Conservation (phyloP, 2,329 filamentous ascomycete genomes). For the Chalaropsis thielavioides region DNA sequence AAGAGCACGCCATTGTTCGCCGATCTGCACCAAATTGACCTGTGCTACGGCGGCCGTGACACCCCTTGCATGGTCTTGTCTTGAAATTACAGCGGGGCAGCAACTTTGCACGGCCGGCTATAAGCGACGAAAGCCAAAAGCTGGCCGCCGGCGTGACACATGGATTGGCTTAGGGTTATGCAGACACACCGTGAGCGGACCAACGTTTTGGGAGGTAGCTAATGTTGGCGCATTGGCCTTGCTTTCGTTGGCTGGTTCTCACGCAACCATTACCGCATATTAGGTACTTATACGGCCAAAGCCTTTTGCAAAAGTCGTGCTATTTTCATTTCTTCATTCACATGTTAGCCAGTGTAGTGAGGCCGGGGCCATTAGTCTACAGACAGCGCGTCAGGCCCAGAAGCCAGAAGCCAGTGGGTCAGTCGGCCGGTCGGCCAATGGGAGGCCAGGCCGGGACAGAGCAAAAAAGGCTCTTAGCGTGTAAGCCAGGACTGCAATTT, state of each 20-base stretch:
- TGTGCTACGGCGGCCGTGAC: not conserved
- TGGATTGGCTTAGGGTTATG: not conserved
- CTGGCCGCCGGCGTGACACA: not conserved
- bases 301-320: not conserved
- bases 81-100: not conserved
- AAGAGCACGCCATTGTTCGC: not conserved
- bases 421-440: too few species aligned
- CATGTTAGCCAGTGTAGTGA: too few species aligned
- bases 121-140: not conserved
- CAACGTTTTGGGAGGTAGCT: not conserved
- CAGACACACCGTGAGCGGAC: not conserved
- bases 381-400: too few species aligned
- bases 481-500: not conserved
- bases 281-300: not conserved
- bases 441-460: too few species aligned
- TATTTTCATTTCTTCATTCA: not conserved
- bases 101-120: not conserved
- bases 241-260: too few species aligned
- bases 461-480: not conserved
- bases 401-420: too few species aligned
- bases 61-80: not conserved
- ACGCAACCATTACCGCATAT: not conserved
- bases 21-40: too few species aligned
- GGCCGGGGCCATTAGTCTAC: not conserved
- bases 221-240: not conserved